Base-by-base conservation (phyloP, 257 asterid species). In the Primulina huaijiensis region DNA sequence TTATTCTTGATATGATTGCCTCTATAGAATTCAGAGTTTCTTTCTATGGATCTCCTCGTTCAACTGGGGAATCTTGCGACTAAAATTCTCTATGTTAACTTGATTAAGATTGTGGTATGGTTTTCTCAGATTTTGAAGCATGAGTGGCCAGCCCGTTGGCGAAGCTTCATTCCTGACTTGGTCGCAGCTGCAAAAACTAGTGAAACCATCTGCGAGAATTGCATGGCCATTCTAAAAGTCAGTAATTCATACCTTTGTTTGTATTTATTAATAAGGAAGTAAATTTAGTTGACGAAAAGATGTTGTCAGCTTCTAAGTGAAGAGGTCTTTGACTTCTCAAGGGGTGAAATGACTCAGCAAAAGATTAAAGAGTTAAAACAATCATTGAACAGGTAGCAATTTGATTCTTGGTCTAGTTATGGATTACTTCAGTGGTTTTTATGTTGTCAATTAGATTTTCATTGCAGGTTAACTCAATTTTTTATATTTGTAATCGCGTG, bases 271-370 rank as follows among this genome's bases (percentile, higher is more conserved):
- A 6, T 34, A 34, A 37, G 37, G 43, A n/a, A 53, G 56, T 65
- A 62, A 68, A 43, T 61, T 53, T 71, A 27, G 61, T 67, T 72
- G 63, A 82, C 75, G 7, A 31, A 16, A 20, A 12, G 38, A 21
- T 75, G 27, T 71, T 75, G 23, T 27, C 88, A 94, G 99, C 99
- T 94, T 82, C 86, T 94, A n/a, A 94, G 99, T 65, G 99, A 94
- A 78, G 99, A 94, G 85, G 99, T 94, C 21, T 94, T 94, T 25
- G 99, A 94, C 82, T 94, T 94, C 89, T 94, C 99, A 52, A 88
- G 99, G 79, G 99, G 99, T 77, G 98, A 91, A 83, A 88, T 94
- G 99, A 94, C 99, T 69, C 99, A 89, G 63, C 99, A 75, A 78
- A 94, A 94, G 92, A 94, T 94, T 63, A 94, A 89, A 80, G 99